Conservation (phyloP, 805 yeast genomes). For the Hanseniaspora nectarophila region DNA sequence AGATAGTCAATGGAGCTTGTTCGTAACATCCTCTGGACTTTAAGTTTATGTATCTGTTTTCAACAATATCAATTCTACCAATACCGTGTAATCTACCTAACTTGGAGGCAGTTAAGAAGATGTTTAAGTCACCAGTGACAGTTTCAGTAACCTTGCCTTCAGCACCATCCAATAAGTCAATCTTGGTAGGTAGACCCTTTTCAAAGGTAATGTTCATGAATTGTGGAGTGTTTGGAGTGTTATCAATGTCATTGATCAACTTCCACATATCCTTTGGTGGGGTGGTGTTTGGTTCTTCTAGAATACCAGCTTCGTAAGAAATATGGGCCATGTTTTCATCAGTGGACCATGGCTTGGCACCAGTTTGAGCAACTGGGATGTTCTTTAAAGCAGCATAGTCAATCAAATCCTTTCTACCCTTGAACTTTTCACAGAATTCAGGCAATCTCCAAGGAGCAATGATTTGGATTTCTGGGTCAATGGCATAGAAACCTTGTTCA, state of each 20-base stretch:
- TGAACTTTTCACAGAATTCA: slow-evolving; percentile 82
- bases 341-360: slow-evolving; percentile 99
- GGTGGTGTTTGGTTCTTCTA: slow-evolving; percentile 96
- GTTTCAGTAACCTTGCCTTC: slow-evolving; percentile 31
- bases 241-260: slow-evolving; percentile 86
- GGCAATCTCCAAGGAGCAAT: slow-evolving; percentile 99
- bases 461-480: slow-evolving; percentile 91
- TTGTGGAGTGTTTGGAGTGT: slow-evolving; percentile 92
- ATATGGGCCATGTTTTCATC: slow-evolving; percentile 99
- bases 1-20: slow-evolving; percentile 93
- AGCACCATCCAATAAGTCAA: slow-evolving; percentile 45
- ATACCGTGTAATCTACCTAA: slow-evolving; percentile 98
- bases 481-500: slow-evolving; percentile 91
- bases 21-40: slow-evolving; percentile 99
- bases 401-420: slow-evolving; percentile 92
- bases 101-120: slow-evolving; percentile 84
- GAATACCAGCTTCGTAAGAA: slow-evolving; percentile 97
- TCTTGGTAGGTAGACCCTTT: slow-evolving; percentile 79
- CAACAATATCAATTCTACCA: slow-evolving; percentile 98
- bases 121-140: slow-evolving; percentile 79
- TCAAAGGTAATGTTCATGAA: slow-evolving; percentile 69
- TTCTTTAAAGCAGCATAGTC: slow-evolving; percentile 86
- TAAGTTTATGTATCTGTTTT: slow-evolving; percentile 96
- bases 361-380: slow-evolving; percentile 93
- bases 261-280: slow-evolving; percentile 99